phyloP scores from a whole-genome alignment of 257 asterid species.

The Capsicum chinense region DNA sequence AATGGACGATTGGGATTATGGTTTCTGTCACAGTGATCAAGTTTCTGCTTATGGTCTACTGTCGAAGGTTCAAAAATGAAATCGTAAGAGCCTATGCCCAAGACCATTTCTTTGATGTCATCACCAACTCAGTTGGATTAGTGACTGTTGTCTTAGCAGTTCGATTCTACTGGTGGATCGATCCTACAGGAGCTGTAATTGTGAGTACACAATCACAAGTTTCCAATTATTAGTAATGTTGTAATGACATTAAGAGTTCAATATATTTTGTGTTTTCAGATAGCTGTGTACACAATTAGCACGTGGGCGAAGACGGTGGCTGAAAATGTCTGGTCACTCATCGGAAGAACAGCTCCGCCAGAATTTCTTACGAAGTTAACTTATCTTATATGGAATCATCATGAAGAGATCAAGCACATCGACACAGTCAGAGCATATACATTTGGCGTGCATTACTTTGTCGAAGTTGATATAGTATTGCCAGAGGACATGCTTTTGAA shows the following conservation, averaged over 20 bases:
- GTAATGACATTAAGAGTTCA: background rate
- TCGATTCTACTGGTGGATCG: constrained; percentile 89
- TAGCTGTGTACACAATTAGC: constrained; percentile 80
- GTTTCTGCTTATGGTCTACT: constrained; percentile 76
- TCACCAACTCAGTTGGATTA: constrained; percentile 87
- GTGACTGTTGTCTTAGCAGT: constrained; percentile 77
- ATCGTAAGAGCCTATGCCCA: constrained; percentile 93
- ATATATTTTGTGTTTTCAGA: constrained; percentile 43
- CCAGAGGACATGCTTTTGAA: constrained; percentile 68
- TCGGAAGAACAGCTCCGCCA: constrained; percentile 94
- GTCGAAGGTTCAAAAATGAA: constrained; percentile 81
- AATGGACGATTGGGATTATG: constrained; percentile 96
- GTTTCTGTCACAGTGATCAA: constrained; percentile 76
- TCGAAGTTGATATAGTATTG: constrained; percentile 49
- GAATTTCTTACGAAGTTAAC: constrained; percentile 81
- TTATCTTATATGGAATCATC: constrained; percentile 90
- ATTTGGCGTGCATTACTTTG: constrained; percentile 84
- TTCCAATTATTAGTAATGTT: background rate
- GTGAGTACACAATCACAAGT: constrained; percentile 48
- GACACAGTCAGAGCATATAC: constrained; percentile 93
- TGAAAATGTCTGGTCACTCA: constrained; percentile 79
- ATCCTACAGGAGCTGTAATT: constrained; percentile 81
- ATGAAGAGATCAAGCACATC: constrained; percentile 72
- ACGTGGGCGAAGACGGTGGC: constrained; percentile 92
- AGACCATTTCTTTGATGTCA: constrained; percentile 88